Evolutionary conservation across 1,139 yeast genomes (phyloP).

Genomic region (Pichia terricola): DNA sequence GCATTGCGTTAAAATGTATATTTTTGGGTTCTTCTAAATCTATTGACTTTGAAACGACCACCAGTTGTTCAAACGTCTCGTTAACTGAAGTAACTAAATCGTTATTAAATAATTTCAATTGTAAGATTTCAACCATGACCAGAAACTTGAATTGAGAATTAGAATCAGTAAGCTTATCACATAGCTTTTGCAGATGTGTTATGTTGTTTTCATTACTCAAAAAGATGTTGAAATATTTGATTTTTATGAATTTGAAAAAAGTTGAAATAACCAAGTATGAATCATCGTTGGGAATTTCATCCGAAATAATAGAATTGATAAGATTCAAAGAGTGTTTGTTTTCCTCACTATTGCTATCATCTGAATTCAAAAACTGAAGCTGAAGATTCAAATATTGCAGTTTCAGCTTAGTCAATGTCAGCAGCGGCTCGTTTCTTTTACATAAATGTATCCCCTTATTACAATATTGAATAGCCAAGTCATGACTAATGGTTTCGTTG

Average conservation of each 20-base stretch:
- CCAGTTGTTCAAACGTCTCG: not conserved
- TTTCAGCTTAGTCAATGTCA: constrained; percentile 18
- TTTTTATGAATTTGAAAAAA: constrained; percentile 27
- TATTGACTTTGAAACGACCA: no score
- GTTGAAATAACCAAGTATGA: not conserved
- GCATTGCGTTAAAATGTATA: constrained; percentile 1
- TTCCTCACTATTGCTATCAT: no score
- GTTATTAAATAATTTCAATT: constrained; percentile 6
- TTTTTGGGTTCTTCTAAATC: no score
- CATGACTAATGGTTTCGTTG: constrained; percentile 33
- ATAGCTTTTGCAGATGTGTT: constrained; percentile 19
- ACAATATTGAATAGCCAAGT: constrained; percentile 34
- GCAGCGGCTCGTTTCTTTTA: constrained; percentile 19
- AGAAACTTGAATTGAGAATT: constrained; percentile 9
- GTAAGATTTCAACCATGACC: not conserved
- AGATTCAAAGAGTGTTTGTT: no score
- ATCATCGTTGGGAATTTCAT: not conserved
- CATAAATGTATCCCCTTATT: constrained; percentile 32
- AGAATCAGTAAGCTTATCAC: no score
- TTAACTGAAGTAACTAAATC: constrained; percentile 2
- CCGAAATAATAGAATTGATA: not conserved
- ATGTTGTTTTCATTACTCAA: constrained; percentile 25
- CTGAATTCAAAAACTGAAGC: constrained; percentile 19
- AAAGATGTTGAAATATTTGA: constrained; percentile 24
- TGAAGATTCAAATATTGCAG: constrained; percentile 30